These are phyloP conservation scores for Parafenestella ontariensis DNA, from an alignment of 2,329 filamentous ascomycete genomes.

Conservation along the genomic window DNA sequence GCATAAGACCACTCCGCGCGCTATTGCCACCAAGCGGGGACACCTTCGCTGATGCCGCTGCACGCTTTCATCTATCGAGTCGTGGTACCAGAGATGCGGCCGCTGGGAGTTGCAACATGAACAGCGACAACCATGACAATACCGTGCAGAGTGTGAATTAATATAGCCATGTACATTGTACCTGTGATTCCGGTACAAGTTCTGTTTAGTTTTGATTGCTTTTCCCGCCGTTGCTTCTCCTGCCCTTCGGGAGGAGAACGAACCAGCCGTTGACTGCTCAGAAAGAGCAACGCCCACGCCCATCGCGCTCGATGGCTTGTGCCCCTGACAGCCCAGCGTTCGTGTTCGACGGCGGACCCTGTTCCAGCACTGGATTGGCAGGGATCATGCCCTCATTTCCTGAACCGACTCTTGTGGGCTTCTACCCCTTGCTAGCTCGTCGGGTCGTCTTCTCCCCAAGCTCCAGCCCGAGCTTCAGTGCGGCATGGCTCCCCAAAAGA, in stretches of 20 bases:
- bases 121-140: background rate
- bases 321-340: slow-evolving; percentile 39
- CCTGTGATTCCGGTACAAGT: slow-evolving; percentile 3
- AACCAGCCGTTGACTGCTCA: slow-evolving; percentile 19
- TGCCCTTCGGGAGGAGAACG: slow-evolving; percentile 2
- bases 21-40: slow-evolving; percentile 34
- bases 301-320: slow-evolving; percentile 5
- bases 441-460: slow-evolving; percentile 39
- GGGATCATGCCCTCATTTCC: slow-evolving; percentile 42
- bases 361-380: slow-evolving; percentile 34
- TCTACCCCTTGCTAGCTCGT: slow-evolving; percentile 38
- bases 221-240: slow-evolving; percentile 6
- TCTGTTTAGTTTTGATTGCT: slow-evolving; percentile 15
- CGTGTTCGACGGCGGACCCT: slow-evolving; percentile 36
- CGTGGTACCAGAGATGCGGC: slow-evolving; percentile 27
- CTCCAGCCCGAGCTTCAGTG: slow-evolving; percentile 40
- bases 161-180: slow-evolving; percentile 6
- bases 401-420: slow-evolving; percentile 45
- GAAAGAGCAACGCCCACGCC: slow-evolving; percentile 11
- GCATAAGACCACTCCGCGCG: slow-evolving; percentile 24
- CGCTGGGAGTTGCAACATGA: slow-evolving; percentile 14
- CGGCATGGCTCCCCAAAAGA: slow-evolving; percentile 46
- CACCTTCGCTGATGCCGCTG: slow-evolving; percentile 13
- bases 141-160: background rate
- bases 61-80: slow-evolving; percentile 27